phyloP scores from a whole-genome alignment of 352 stramenopile genomes.

The Pythium volutum region DNA sequence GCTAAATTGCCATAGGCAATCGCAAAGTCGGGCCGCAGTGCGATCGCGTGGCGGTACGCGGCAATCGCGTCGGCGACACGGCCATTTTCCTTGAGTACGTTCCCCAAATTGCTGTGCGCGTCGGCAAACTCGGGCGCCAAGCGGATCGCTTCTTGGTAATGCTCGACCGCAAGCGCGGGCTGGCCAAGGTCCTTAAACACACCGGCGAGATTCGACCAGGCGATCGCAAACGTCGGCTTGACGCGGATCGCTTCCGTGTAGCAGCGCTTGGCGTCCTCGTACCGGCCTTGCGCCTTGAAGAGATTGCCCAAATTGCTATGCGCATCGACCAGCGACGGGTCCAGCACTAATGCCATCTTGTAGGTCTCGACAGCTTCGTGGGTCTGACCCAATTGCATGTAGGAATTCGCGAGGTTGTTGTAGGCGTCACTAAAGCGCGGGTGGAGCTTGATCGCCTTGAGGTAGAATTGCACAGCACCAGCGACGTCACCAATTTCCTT shows the following conservation, averaged over 20 bases:
- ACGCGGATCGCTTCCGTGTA: constrained; percentile 90
- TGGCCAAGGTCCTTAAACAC: constrained; percentile 91
- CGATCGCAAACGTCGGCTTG: constrained; percentile 88
- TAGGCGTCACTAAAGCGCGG: constrained; percentile 90
- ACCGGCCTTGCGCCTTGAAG: constrained; percentile 84
- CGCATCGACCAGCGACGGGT: constrained; percentile 90
- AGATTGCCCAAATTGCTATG: constrained; percentile 94
- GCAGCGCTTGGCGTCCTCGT: constrained; percentile 87
- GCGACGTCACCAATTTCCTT: constrained; percentile 91
- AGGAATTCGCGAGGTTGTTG: constrained; percentile 90
- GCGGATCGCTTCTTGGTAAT: constrained; percentile 83
- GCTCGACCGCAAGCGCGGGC: constrained; percentile 70
- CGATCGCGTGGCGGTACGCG: constrained; percentile 84
- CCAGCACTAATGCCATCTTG: constrained; percentile 90
- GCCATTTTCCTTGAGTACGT: constrained; percentile 78
- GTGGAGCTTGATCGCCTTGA: constrained; percentile 92
- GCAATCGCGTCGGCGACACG: constrained; percentile 69
- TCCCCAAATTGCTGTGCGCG: constrained; percentile 84
- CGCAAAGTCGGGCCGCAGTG: constrained; percentile 87
- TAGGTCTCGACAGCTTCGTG: constrained; percentile 92
- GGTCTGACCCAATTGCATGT: constrained; percentile 90
- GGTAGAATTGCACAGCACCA: constrained; percentile 91
- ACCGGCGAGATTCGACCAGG: constrained; percentile 91
- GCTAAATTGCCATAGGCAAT: constrained; percentile 91
- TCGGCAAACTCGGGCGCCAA: constrained; percentile 84